These are phyloP conservation scores for Eragrostis curvula DNA, from an alignment of 176 grass and related monocot species.

Conservation along the genomic window DNA sequence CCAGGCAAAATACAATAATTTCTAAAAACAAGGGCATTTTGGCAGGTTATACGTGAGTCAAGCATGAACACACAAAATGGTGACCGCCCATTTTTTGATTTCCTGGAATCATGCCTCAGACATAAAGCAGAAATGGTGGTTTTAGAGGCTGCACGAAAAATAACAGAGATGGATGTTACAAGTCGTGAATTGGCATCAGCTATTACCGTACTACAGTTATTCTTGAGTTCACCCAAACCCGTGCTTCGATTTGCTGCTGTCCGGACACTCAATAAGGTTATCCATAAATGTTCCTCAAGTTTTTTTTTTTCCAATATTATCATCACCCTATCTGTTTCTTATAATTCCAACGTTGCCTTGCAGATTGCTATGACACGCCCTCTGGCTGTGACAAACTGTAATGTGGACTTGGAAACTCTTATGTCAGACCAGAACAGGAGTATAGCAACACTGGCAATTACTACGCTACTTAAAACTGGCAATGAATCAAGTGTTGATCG, in stretches of 20 bases:
- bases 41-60: slow-evolving; percentile 88
- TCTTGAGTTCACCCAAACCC: slow-evolving; percentile 86
- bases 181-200: slow-evolving; percentile 83
- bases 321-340: slow-evolving; percentile 26
- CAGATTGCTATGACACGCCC: slow-evolving; percentile 91
- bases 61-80: slow-evolving; percentile 66
- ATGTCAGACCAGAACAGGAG: slow-evolving; percentile 95
- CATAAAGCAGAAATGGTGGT: slow-evolving; percentile 93
- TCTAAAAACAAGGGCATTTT: slow-evolving; percentile 35
- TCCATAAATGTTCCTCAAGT: slow-evolving; percentile 11
- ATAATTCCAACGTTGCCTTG: slow-evolving; percentile 19
- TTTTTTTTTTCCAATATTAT: slow-evolving; percentile 4
- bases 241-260: slow-evolving; percentile 97
- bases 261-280: slow-evolving; percentile 95
- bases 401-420: slow-evolving; percentile 86
- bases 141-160: slow-evolving; percentile 83
- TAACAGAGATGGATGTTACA: slow-evolving; percentile 92
- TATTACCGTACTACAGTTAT: slow-evolving; percentile 74
- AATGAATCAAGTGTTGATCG: slow-evolving; percentile 98
- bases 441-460: slow-evolving; percentile 98
- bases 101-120: slow-evolving; percentile 81
- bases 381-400: slow-evolving; percentile 92
- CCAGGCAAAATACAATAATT: slow-evolving; percentile 19
- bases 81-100: slow-evolving; percentile 90
- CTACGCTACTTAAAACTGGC: slow-evolving; percentile 94